A percentile compares a stretch with the other conserved stretches of the same genome.
Evolutionary conservation across 2,329 filamentous ascomycete species (phyloP).

Genomic region (Cladobotryum protrusum): DNA sequence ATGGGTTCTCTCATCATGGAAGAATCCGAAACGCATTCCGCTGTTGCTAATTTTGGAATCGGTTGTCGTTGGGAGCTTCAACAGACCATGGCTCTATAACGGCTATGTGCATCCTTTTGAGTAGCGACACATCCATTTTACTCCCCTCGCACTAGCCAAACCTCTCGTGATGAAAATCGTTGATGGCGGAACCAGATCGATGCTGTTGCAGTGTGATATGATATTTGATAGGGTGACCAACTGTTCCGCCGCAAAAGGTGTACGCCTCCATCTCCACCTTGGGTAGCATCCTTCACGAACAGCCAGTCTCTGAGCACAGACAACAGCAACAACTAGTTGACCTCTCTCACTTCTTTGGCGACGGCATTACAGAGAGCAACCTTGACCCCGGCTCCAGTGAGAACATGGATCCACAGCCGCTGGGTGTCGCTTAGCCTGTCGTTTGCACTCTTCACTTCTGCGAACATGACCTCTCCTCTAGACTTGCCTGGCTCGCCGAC

Average conservation of each 20-base stretch:
- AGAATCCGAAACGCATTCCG: conserved; percentile 9
- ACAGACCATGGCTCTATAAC: neutral
- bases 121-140: neutral
- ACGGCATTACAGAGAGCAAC: conserved; percentile 73
- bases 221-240: too few relatives aligned
- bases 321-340: neutral
- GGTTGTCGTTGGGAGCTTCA: neutral
- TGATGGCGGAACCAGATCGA: neutral
- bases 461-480: conserved; percentile 63
- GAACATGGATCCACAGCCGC: conserved; percentile 91
- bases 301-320: neutral
- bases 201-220: neutral
- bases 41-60: neutral
- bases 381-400: conserved; percentile 74
- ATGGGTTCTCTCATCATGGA: conserved; percentile 2
- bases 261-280: neutral
- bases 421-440: conserved; percentile 95
- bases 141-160: neutral
- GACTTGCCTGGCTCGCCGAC: conserved; percentile 27
- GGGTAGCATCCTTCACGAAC: neutral
- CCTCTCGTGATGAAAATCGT: too few relatives aligned
- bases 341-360: conserved; percentile 40
- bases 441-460: conserved; percentile 77
- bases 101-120: neutral
- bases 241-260: neutral